These are phyloP conservation scores for Posidonia australis DNA, from an alignment of 106 monocot genomes.

Conservation along the genomic window DNA sequence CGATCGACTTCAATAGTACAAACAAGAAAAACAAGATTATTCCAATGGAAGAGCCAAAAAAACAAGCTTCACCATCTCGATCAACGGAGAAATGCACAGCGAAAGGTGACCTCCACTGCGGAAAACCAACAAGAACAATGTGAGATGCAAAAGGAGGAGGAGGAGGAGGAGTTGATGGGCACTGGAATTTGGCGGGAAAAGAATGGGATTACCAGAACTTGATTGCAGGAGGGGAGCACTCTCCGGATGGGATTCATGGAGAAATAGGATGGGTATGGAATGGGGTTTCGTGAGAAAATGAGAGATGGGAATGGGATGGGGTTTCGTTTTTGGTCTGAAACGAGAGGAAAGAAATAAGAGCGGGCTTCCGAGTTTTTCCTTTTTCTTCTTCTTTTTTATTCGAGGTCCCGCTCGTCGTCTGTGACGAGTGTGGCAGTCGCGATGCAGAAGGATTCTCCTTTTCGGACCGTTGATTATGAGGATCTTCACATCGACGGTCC, in stretches of 20 bases:
- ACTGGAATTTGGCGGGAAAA: background rate
- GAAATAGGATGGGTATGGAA: too few species aligned
- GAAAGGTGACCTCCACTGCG: background rate
- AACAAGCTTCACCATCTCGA: background rate
- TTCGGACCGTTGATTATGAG: too few species aligned
- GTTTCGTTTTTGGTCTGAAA: too few species aligned
- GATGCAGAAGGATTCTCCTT: too few species aligned
- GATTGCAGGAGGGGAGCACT: background rate
- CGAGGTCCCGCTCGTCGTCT: too few species aligned
- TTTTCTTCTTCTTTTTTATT: too few species aligned
- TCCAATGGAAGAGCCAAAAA: background rate
- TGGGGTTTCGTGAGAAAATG: too few species aligned
- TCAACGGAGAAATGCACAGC: background rate
- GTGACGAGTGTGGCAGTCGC: too few species aligned
- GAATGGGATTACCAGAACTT: background rate
- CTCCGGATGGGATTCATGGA: slow-evolving; percentile 4
- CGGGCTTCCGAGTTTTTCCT: too few species aligned
- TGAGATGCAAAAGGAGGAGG: background rate
- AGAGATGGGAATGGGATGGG: too few species aligned
- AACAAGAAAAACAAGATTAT: background rate
- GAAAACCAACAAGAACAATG: background rate
- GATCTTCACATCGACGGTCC: too few species aligned
- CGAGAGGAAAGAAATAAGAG: too few species aligned
- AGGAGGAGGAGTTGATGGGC: background rate
- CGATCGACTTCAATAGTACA: background rate